Base-by-base conservation (phyloP, 2,329 filamentous ascomycete genomes). In the Pseudocercospora crystallina region DNA sequence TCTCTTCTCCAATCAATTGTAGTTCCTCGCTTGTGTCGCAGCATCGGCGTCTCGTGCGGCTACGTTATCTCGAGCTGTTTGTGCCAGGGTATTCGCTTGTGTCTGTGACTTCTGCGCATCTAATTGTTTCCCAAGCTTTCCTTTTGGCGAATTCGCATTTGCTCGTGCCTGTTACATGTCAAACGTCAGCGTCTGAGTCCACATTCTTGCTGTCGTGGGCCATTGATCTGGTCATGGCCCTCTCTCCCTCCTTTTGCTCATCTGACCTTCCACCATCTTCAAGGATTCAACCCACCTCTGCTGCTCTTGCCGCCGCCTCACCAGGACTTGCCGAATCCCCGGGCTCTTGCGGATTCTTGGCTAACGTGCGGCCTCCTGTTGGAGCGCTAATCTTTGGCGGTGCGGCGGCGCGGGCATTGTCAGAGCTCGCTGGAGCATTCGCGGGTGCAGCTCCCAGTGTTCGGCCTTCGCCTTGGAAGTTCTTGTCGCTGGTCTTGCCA, bases 101-200 rank as follows among this genome's bases (percentile, higher is more conserved):
- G 86, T 90, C 73, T 89, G 83, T 61, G 82, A 84, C 73, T 87
- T 88, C 72, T 95, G 87, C 32, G 84, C 84, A 47, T 85, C 80
- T 11, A 96, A 76, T 65, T 90, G 84, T 30, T 77, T 73, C 31
- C 80, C 80, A 10, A 95, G 76, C 66, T 90, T 91, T 12, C 88
- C 84, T 61, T 83, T 82, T 40, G 73, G 73, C 70, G 75, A 83
- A 3, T 65, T 54, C 31, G 81, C 80, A 60, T 84, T 81, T 14
- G 83, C 84, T 58, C 89, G 81, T 66, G 85, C 84, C 87, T 90
- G 60, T 17, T 13, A 29, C 29, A 45, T 13, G 13, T 36, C 39
- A n/a, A 31, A 32, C 13, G 42, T 41, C 33, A 45, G 26, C 41
- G 17, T 15, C 7, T 15, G 20, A 5, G 11, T 26, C 12, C 3